Percentiles rank a stretch among this genome's conserved stretches.
phyloP scores from a whole-genome alignment of 2,329 filamentous ascomycete genomes.

The Cercospora beticola region DNA sequence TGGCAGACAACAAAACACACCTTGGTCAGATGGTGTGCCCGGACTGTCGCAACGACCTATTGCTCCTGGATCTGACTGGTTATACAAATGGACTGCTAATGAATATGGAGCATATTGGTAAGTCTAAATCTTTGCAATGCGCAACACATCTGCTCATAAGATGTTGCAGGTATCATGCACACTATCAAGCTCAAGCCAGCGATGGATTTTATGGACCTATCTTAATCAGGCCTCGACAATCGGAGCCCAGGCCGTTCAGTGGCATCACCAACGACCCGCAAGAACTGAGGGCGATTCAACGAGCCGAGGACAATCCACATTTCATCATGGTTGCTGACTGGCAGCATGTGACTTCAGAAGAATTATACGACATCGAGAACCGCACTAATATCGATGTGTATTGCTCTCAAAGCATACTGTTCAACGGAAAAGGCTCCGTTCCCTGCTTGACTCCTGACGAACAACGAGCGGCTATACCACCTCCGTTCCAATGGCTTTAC shows the following conservation, averaged over 20 bases:
- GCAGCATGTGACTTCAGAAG: constrained; percentile 15
- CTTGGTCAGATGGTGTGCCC: constrained; percentile 28
- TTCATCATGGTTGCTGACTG: constrained; percentile 21
- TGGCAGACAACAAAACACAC: constrained; percentile 17
- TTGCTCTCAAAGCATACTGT: constrained; percentile 21
- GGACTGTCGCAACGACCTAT: constrained; percentile 25
- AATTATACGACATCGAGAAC: constrained; percentile 7
- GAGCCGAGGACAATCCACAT: constrained; percentile 14
- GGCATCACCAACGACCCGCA: constrained; percentile 11
- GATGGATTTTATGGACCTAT: constrained; percentile 25
- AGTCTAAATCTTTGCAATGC: background rate
- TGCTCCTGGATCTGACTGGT: constrained; percentile 19
- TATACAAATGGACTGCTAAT: constrained; percentile 22
- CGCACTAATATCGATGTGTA: constrained; percentile 16
- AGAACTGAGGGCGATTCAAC: constrained; percentile 5
- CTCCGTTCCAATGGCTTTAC: constrained; percentile 15
- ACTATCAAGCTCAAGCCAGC: constrained; percentile 18
- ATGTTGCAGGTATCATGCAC: constrained; percentile 20
- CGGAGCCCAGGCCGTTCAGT: constrained; percentile 1
- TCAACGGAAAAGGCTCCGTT: constrained; percentile 22
- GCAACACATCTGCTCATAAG: background rate
- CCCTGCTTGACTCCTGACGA: constrained; percentile 17
- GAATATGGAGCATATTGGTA: constrained; percentile 23
- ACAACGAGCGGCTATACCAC: constrained; percentile 14
- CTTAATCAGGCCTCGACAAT: constrained; percentile 13